Evolutionary conservation across 371 early-diverging fungal genomes (phyloP), one percentile per base, ranked within the genome.

Genomic region (Nematocida major): DNA sequence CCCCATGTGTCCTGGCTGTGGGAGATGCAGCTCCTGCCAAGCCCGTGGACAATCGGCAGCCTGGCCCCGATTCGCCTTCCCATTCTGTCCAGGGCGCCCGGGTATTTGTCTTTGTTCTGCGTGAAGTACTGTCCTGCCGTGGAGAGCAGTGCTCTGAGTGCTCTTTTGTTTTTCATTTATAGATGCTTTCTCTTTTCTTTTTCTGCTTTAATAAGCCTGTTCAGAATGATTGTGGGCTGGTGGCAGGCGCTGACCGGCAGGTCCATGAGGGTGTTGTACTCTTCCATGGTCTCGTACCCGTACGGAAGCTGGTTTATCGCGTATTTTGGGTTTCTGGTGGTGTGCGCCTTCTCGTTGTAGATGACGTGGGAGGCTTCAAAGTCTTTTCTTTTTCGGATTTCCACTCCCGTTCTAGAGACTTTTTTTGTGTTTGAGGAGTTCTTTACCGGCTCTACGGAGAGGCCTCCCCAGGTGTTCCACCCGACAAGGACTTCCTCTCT

Each of bases 391-490:
- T 85, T 57, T 51, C 66, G 39, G 18, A 63, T 38, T 40, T 65
- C 61, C 30, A 85, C 79, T 30, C 85, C 85, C 22, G 81, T 70
- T 57, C 70, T 70, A 3, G 40, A 40, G 3, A 67, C 51, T 45
- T 36, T 48, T n/a, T 69, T 67, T 39, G 79, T 81, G 51, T 84
- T 84, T 18, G 18, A 15, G 22, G 68, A 66, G 34, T 54, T 81
- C 47, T 76, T 78, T 47, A 38, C 66, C 18, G 76, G 62, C 40
- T 80, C 79, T 28, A 82, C 30, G 24, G 79, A 79, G 0, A 48
- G 65, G 7, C 84, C 84, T 30, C 70, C 83, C 85, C 85, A 85
- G 2, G 59, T 62, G 54, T 77, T 80, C 81, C 81, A 84, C 63
- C 85, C 85, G 15, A 80, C 79, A 43, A 85, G 48, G 22, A 82